phyloP scores from a whole-genome alignment of 2,329 filamentous ascomycete genomes.

The Fusarium sp. region DNA sequence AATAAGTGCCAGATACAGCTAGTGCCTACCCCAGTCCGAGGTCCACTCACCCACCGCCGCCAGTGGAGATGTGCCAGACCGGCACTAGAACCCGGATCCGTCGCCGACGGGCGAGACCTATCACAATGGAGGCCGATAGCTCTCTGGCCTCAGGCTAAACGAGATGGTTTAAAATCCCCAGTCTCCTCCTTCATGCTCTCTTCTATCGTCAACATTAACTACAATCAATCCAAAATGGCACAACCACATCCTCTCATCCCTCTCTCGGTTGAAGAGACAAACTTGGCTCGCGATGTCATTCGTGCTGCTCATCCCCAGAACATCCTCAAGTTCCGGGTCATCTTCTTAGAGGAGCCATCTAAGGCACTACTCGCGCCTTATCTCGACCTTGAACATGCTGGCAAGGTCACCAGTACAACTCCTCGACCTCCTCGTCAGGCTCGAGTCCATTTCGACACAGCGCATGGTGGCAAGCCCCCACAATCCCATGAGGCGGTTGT shows the following conservation, averaged over 20 bases:
- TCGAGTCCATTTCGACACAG: slow-evolving; percentile 55
- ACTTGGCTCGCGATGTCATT: neutral
- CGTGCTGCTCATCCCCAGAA: neutral
- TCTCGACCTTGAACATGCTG: slow-evolving; percentile 50
- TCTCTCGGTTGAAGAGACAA: neutral
- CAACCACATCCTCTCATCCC: neutral
- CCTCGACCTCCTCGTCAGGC: slow-evolving; percentile 53
- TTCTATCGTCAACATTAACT: neutral
- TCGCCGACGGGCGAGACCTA: neutral
- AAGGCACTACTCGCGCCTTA: neutral
- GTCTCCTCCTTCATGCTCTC: neutral
- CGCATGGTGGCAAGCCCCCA: slow-evolving; percentile 40
- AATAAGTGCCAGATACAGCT: neutral
- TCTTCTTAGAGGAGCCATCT: neutral
- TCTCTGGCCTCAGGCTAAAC: neutral
- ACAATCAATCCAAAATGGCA: neutral
- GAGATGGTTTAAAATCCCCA: neutral
- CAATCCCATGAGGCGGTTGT: slow-evolving; percentile 52
- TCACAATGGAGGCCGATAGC: neutral
- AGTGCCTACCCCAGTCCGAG: neutral
- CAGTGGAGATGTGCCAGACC: neutral
- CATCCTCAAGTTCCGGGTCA: neutral
- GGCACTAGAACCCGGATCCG: neutral
- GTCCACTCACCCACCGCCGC: neutral
- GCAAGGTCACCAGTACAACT: slow-evolving; percentile 43